Conservation (phyloP, 441 rosid genomes). For the Isatis lusitanica region DNA sequence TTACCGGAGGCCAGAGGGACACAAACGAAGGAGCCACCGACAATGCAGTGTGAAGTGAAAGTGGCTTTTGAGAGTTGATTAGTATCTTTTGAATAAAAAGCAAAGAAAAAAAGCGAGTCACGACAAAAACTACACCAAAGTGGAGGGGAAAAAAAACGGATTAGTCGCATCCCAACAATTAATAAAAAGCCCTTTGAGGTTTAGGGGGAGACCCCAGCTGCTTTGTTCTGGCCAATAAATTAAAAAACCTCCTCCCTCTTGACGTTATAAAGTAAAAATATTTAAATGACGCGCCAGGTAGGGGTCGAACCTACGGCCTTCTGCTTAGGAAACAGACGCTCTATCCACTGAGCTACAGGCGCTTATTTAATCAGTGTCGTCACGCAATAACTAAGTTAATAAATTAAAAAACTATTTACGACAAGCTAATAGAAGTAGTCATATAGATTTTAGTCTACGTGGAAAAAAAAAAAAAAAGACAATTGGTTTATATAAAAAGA, state of each 20-base stretch:
- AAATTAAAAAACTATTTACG: too few species aligned
- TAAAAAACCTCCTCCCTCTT: background rate
- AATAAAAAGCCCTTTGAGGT: background rate
- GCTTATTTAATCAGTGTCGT: background rate
- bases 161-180: constrained; percentile 18
- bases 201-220: constrained; percentile 5
- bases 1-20: background rate
- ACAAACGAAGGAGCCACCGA: constrained; percentile 15
- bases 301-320: constrained; percentile 89
- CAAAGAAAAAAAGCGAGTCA: constrained; percentile 14
- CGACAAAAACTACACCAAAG: constrained; percentile 31
- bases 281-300: constrained; percentile 47
- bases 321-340: constrained; percentile 94
- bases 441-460: too few species aligned
- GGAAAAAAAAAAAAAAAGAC: too few species aligned
- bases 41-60: constrained; percentile 23
- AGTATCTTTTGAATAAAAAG: background rate
- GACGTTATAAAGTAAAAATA: background rate
- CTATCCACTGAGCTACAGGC: constrained; percentile 94
- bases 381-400: too few species aligned
- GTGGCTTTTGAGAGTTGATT: constrained; percentile 20
- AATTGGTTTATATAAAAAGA: too few species aligned
- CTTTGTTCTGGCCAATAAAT: background rate
- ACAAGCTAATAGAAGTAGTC: too few species aligned
- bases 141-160: background rate